phyloP scores from a whole-genome alignment of 768 basidiomycete species.

The Boletus reticuloceps region DNA sequence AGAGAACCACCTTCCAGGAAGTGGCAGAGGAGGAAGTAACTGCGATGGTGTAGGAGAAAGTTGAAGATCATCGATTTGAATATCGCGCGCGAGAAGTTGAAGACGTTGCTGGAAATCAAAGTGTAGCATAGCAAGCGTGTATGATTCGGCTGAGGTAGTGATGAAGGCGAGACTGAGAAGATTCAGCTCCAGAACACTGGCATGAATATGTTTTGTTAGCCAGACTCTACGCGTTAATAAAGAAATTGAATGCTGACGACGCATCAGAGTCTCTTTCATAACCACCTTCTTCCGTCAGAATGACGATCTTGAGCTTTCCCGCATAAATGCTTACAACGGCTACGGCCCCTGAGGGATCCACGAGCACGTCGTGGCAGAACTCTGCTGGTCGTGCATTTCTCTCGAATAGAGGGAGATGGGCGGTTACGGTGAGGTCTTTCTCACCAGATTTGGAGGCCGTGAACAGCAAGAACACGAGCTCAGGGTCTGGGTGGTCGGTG shows the following conservation, averaged over 20 bases:
- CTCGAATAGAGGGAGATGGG: slow-evolving; percentile 54
- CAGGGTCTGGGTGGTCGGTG: slow-evolving; percentile 74
- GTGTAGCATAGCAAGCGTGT: slow-evolving; percentile 64
- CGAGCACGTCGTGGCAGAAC: slow-evolving; percentile 65
- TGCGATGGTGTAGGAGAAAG: slow-evolving; percentile 50
- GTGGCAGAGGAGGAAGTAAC: slow-evolving; percentile 49
- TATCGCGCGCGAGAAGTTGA: slow-evolving; percentile 61
- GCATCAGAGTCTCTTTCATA: slow-evolving; percentile 59
- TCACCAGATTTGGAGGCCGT: slow-evolving; percentile 34
- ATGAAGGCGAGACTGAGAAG: slow-evolving; percentile 68
- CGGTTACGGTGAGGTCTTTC: slow-evolving; percentile 36
- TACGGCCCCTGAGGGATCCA: slow-evolving; percentile 60
- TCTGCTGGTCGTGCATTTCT: slow-evolving; percentile 60
- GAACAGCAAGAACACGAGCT: slow-evolving; percentile 62
- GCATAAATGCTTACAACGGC: slow-evolving; percentile 66
- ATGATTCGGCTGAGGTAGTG: slow-evolving; percentile 36
- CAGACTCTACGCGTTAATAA: neutral
- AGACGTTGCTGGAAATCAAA: slow-evolving; percentile 59
- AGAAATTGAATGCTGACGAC: slow-evolving; percentile 44
- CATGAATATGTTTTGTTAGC: slow-evolving; percentile 3
- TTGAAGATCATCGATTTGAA: slow-evolving; percentile 42
- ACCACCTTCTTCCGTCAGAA: slow-evolving; percentile 49
- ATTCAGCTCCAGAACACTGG: slow-evolving; percentile 64
- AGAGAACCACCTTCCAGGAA: slow-evolving; percentile 47
- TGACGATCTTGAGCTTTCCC: slow-evolving; percentile 66